phyloP scores from a whole-genome alignment of 768 basidiomycete genomes.

The Mrakia hoshinonis region DNA sequence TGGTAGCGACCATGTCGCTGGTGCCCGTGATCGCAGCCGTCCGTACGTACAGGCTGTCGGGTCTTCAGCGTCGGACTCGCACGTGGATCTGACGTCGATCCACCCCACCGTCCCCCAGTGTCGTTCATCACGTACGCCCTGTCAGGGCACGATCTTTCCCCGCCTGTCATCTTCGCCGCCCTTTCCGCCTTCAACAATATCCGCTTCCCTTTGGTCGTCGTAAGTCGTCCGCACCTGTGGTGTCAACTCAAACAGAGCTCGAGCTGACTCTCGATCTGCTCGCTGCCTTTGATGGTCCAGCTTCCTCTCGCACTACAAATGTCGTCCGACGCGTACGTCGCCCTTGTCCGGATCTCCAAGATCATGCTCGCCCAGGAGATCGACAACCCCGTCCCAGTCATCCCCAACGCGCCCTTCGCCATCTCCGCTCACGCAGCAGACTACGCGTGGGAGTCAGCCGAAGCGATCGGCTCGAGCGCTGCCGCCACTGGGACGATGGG shows the following conservation, averaged over 20 bases:
- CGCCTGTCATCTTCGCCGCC: constrained; percentile 52
- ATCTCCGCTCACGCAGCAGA: constrained; percentile 43
- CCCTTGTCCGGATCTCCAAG: constrained; percentile 47
- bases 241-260: too few relatives aligned
- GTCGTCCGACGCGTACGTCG: constrained; percentile 49
- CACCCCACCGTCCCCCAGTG: neutral
- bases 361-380: constrained; percentile 45
- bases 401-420: constrained; percentile 39
- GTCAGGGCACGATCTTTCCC: constrained; percentile 50
- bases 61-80: too few relatives aligned
- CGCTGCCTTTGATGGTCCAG: neutral
- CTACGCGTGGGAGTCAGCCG: constrained; percentile 34
- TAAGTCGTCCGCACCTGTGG: too few relatives aligned
- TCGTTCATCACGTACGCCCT: constrained; percentile 55
- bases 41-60: too few relatives aligned
- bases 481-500: neutral
- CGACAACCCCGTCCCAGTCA: constrained; percentile 42
- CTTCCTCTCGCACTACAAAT: constrained; percentile 43
- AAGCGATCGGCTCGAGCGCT: constrained; percentile 6
- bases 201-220: constrained; percentile 47
- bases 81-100: too few relatives aligned
- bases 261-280: too few relatives aligned
- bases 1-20: too few relatives aligned
- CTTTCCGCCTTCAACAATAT: constrained; percentile 52
- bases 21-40: too few relatives aligned